Evolutionary conservation across 2,329 filamentous ascomycete genomes (phyloP).

Genomic region (Aspergillus sp.): DNA sequence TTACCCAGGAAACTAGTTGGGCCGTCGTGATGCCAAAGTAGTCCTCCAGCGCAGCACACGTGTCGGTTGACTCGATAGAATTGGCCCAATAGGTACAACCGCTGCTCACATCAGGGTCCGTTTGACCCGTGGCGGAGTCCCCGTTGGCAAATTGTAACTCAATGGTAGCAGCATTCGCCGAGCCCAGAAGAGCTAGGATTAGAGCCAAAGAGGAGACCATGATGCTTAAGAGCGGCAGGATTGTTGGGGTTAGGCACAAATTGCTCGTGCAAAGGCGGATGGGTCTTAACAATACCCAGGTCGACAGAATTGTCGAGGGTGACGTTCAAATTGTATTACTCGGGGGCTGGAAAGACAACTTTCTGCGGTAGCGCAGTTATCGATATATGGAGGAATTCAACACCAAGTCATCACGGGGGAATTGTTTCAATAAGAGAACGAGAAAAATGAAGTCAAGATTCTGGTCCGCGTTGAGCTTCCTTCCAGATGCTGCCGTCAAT

Average conservation of each 20-base stretch:
- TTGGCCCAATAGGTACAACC: slow-evolving; percentile 13
- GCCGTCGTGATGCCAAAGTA: slow-evolving; percentile 7
- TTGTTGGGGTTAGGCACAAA: not conserved
- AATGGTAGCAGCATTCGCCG: not conserved
- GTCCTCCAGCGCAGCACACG: slow-evolving; percentile 6
- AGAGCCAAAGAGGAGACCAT: not conserved
- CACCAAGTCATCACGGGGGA: too few species aligned
- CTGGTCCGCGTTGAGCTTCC: too few species aligned
- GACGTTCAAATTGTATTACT: too few species aligned
- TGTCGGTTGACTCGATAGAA: slow-evolving; percentile 7
- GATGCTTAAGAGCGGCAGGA: not conserved
- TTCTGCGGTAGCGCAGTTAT: too few species aligned
- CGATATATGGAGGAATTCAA: too few species aligned
- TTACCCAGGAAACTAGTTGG: slow-evolving; percentile 9
- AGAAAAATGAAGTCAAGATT: too few species aligned
- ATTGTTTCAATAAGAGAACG: too few species aligned
- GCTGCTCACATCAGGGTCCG: slow-evolving; percentile 8
- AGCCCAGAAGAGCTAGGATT: not conserved
- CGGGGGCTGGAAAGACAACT: too few species aligned
- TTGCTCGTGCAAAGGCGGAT: not conserved
- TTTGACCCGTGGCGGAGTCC: slow-evolving; percentile 5
- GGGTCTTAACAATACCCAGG: not conserved
- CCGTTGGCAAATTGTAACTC: not conserved
- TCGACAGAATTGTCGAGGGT: too few species aligned
- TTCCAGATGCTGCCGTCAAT: too few species aligned